Percentiles rank a stretch among this genome's conserved stretches.
Evolutionary conservation across 2,329 filamentous ascomycete genomes (phyloP).

Genomic region (Juglanconis juglandina): DNA sequence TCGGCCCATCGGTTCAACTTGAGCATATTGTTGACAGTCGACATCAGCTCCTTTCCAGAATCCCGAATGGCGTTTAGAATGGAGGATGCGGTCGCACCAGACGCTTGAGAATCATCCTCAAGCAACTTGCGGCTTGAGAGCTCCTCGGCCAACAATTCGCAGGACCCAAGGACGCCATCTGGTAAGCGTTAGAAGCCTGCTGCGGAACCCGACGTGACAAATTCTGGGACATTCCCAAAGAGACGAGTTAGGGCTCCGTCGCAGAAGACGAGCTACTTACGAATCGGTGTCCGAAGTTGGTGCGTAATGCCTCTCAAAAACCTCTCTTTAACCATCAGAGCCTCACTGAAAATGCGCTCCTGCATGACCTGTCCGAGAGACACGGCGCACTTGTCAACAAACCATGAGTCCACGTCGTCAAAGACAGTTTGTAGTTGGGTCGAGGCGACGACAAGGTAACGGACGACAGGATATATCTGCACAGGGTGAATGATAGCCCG

Average conservation of each 20-base stretch:
- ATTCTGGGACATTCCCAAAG: too few relatives aligned
- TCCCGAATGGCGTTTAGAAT: constrained; percentile 34
- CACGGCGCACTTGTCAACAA: constrained; percentile 37
- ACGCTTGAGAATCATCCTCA: neutral
- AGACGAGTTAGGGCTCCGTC: too few relatives aligned
- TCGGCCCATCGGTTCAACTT: constrained; percentile 38
- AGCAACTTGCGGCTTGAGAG: constrained; percentile 25
- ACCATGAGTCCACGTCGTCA: constrained; percentile 45
- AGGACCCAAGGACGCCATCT: constrained; percentile 38
- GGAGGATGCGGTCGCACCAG: constrained; percentile 17
- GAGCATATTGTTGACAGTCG: constrained; percentile 42
- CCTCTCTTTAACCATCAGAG: constrained; percentile 38
- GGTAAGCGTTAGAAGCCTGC: neutral
- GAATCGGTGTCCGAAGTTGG: constrained; percentile 45
- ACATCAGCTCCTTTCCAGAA: constrained; percentile 40
- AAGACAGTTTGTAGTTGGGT: constrained; percentile 41
- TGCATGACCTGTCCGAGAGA: constrained; percentile 38
- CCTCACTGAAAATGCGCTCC: constrained; percentile 35
- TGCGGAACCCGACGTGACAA: too few relatives aligned
- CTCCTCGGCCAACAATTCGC: constrained; percentile 40
- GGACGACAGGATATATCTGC: constrained; percentile 28
- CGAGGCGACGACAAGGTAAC: constrained; percentile 36
- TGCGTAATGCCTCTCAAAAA: constrained; percentile 45
- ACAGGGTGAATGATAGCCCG: constrained; percentile 36
- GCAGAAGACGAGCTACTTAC: neutral